phyloP scores from a whole-genome alignment of 192 early-diverging fungal species.

The Linnemannia elongata region DNA sequence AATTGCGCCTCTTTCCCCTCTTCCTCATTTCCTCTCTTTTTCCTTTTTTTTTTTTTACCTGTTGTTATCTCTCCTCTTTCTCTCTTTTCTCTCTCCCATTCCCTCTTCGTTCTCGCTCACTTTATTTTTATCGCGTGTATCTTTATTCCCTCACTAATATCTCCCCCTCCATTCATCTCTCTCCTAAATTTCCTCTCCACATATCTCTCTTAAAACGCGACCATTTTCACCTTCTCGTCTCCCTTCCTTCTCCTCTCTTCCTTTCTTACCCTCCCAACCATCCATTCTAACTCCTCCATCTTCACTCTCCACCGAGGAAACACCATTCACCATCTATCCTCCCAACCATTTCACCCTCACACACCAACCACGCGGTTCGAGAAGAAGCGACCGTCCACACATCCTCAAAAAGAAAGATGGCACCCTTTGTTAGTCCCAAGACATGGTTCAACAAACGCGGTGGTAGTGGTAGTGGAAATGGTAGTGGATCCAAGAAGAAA shows the following conservation, averaged over 20 bases:
- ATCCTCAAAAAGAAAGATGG: neutral
- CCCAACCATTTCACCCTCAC: neutral
- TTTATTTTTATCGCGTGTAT: conserved; percentile 3
- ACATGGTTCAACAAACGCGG: neutral
- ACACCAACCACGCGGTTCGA: neutral
- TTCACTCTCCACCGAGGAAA: neutral
- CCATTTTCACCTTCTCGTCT: neutral
- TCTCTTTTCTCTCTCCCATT: neutral
- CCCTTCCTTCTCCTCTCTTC: neutral
- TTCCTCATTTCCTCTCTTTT: neutral
- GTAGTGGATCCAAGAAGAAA: conserved; percentile 1
- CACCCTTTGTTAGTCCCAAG: neutral
- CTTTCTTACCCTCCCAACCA: neutral
- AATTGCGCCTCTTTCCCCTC: neutral
- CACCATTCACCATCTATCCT: neutral
- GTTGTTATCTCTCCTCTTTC: neutral
- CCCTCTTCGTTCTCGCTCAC: neutral
- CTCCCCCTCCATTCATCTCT: neutral
- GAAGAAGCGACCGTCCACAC: neutral
- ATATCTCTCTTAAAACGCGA: neutral
- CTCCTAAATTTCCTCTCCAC: neutral
- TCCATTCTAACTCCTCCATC: neutral
- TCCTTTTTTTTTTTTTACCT: neutral
- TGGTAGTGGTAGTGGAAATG: too few relatives aligned
- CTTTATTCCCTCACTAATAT: neutral